Evolutionary conservation across 202 grass and related monocot species (phyloP), one percentile per base, ranked within the genome.

Genomic region (Zizania palustris): DNA sequence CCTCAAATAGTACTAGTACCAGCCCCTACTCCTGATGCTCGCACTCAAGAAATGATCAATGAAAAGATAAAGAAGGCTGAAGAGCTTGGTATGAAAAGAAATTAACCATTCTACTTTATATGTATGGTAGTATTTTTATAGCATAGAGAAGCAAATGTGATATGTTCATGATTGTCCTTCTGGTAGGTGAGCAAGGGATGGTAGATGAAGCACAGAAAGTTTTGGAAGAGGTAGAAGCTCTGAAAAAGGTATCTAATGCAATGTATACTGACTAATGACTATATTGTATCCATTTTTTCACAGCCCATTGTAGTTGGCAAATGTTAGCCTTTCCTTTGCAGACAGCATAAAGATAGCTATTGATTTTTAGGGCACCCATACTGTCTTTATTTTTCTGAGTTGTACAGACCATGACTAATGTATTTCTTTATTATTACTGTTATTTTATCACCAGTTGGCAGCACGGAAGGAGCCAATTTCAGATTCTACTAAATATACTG

Each of bases 61-160:
- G 95, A 98, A 69, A 98, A 98, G 72, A 83, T 98, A 64, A 94
- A 82, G 63, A 98, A 92, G 80, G 91, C 95, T 78, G 91, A 98
- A 87, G 89, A 92, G 63, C 95, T 98, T 56, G 95, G 95, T 97
- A 88, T 76, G 76, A 28, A 28, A 28, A 28, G 28, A 28, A 28
- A 28, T 28, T 28, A 28, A 28, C 28, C 28, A 2, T 28, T 28
- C 28, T 28, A 28, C 28, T 28, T 28, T 28, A 28, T 10, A 71
- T 1, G 9, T 15, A 49, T 40, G 3, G 34, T 71, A 41, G 20
- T 72, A 28, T 40, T 66, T 60, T 60, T 11, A 38, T 41, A 50
- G 7, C 40, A 60, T 16, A 65, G 74, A 65, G 45, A 58, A 78
- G 0, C 46, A 43, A 55, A 48, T 46, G 19, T 63, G 43, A 70